A percentile compares a stretch with the other conserved stretches of the same genome.
Conservation (phyloP, 2,329 filamentous ascomycete genomes). For the Ilyonectria robusta region DNA sequence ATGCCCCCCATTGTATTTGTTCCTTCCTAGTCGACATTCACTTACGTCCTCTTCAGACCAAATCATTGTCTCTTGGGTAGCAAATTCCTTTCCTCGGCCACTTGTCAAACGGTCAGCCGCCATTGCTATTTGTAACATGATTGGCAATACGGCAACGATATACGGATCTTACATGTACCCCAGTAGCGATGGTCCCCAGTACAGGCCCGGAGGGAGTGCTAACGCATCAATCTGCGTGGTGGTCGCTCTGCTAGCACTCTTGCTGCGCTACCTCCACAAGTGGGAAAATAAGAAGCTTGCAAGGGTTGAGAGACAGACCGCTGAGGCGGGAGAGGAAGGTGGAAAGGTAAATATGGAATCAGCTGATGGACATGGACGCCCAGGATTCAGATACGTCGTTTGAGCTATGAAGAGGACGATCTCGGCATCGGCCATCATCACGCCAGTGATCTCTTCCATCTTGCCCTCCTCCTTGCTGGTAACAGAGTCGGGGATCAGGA, state of each 20-base stretch:
- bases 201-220: constrained; percentile 68
- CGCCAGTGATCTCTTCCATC: too few relatives aligned
- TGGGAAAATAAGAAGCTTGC: constrained; percentile 75
- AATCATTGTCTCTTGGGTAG: constrained; percentile 76
- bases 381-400: constrained; percentile 37
- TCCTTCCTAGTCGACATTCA: not conserved
- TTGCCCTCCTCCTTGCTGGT: too few relatives aligned
- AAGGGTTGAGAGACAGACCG: constrained; percentile 50
- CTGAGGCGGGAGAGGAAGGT: not conserved
- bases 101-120: constrained; percentile 75
- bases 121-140: constrained; percentile 76
- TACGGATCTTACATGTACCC: constrained; percentile 66
- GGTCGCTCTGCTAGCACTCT: constrained; percentile 67
- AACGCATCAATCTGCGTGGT: constrained; percentile 75
- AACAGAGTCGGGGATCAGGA: too few relatives aligned
- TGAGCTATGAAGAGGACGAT: not conserved
- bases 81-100: constrained; percentile 80
- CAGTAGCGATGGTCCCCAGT: constrained; percentile 57
- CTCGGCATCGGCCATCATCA: not conserved
- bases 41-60: constrained; percentile 52
- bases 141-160: constrained; percentile 72
- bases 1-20: accelerated
- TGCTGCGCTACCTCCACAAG: constrained; percentile 67
- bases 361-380: not conserved
- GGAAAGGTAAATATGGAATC: constrained; percentile 11